Evolutionary conservation across 805 yeast genomes (phyloP), one percentile per base, ranked within the genome.

Genomic region (Suhomyces faveliae): DNA sequence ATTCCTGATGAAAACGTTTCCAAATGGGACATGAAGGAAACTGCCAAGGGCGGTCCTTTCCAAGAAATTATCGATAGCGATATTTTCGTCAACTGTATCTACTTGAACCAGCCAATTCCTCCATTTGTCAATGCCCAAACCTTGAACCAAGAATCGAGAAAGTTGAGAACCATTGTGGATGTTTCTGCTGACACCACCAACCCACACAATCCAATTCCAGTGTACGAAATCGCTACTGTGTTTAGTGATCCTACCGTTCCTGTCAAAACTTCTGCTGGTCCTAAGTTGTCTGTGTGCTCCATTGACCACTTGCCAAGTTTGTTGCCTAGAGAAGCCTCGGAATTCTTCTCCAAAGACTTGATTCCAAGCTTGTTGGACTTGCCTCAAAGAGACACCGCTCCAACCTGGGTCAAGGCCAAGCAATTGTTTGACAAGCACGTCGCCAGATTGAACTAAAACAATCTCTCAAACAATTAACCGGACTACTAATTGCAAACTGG

Each of bases 141-240:
- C 50, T 78, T 94, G 66, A 87, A 87, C 71, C 67, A 64, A 49
- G 70, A 74, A 39, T 70, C 74, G 54, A 89, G 99, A 81, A 85
- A 78, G 55, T 80, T 94, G 64, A 82, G 92, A 69, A 89, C 95
- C 13, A 89, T 94, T 51, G 97, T 94, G 45, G 99, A 94, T 68
- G 99, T 94, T 49, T 88, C 96, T 45, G 99, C 99, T 48, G 99
- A 94, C 73, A 94, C 98, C 42, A 94, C 99, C 47, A 94, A 94
- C 70, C 97, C 97, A 51, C 92, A 90, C 77, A 94, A 94, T 74
- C 99, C 99, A 49, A 81, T 94, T 50, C 99, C 99, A 52, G 92
- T 94, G 46, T 95, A 94, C 70, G 75, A 82, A 20, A 77, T 89
- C 56, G 96, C 96, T 48, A 92, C 99, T 23, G 90, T 85, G 5